Evolutionary conservation across 257 asterid genomes (phyloP).

Genomic region (Gynochthodes officinalis): DNA sequence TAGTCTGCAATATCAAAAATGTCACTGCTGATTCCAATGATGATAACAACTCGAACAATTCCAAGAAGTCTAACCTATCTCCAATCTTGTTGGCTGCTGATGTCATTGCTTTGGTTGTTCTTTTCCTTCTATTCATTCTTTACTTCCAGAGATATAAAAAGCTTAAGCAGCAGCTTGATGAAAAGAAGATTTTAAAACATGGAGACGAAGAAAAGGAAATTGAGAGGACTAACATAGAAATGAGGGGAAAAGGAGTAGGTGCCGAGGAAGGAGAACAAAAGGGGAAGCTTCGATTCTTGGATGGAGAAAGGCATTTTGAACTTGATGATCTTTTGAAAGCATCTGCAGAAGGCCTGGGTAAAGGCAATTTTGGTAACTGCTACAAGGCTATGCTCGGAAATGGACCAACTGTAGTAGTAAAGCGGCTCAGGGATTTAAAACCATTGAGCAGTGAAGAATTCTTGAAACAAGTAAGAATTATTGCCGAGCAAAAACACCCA

Average conservation of each 20-base stretch:
- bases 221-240: neutral
- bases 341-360: conserved; percentile 74
- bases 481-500: conserved; percentile 57
- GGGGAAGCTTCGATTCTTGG: conserved; percentile 55
- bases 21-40: conserved; percentile 1
- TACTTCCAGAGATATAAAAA: conserved; percentile 50
- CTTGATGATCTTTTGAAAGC: conserved; percentile 68
- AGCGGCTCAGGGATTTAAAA: conserved; percentile 59
- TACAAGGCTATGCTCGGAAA: conserved; percentile 56
- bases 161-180: conserved; percentile 34
- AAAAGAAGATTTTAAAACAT: conserved; percentile 12
- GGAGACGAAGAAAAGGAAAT: conserved; percentile 23
- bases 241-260: conserved; percentile 14
- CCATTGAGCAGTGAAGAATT: conserved; percentile 62
- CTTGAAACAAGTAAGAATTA: conserved; percentile 43
- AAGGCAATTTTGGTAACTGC: conserved; percentile 72
- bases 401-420: conserved; percentile 61
- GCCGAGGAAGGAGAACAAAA: conserved; percentile 25
- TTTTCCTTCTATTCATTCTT: conserved; percentile 42
- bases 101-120: conserved; percentile 30
- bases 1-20: conserved; percentile 15
- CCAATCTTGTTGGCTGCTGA: conserved; percentile 22
- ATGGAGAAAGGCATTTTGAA: conserved; percentile 35
- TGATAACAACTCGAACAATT: neutral
- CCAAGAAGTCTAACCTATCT: neutral